Evolutionary conservation across 768 basidiomycete genomes (phyloP), one percentile per base, ranked within the genome.

Genomic region (Rhodosporidiobolus sp.): DNA sequence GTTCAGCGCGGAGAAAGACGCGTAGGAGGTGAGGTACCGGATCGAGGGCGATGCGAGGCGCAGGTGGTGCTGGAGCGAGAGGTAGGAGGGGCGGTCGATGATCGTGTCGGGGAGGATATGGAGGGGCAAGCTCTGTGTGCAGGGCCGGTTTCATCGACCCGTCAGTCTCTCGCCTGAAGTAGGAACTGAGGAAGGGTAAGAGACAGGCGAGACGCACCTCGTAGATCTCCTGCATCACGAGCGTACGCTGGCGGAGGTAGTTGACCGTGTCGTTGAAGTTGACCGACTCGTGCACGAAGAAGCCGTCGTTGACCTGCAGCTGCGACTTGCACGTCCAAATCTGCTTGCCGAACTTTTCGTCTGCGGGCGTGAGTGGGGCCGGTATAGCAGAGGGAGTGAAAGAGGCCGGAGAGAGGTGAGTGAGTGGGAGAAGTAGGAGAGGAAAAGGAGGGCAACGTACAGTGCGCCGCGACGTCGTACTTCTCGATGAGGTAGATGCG

Each of bases 401-500:
- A 20, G 56, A 7, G 45, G 10, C 11, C 6, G 50, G 8, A 48
- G 12, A n/a, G 38, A 38, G 50, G n/a, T 26, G 9, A 58, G 34
- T 22, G 16, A 28, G 54, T 6, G 58, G 9, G 9, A 2, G 26
- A n/a, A 57, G 1, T 1, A 50, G 4, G 20, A 28, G 19, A 20
- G 54, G 19, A 19, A 30, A 30, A 19, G 32, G 49, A 57, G 10
- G 28, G 26, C 20, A 30, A 59, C 72, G 35, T n/a, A 73, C 72
- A 73, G 7, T 67, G 48, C 24, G 26, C 12, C 2, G 56, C 68
- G 28, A 50, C 35, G n/a, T 75, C 68, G 66, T 71, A 82, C 59
- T 82, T 80, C 74, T 83, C 83, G 54, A 83, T 79, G 22, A 83
- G 73, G 76, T 83, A 83, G 72, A 81, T 80, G 49, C 82, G 76